Percentiles rank a stretch among this genome's conserved stretches.
phyloP scores from a whole-genome alignment of 345 rosid genomes.

The Acer saccharum region DNA sequence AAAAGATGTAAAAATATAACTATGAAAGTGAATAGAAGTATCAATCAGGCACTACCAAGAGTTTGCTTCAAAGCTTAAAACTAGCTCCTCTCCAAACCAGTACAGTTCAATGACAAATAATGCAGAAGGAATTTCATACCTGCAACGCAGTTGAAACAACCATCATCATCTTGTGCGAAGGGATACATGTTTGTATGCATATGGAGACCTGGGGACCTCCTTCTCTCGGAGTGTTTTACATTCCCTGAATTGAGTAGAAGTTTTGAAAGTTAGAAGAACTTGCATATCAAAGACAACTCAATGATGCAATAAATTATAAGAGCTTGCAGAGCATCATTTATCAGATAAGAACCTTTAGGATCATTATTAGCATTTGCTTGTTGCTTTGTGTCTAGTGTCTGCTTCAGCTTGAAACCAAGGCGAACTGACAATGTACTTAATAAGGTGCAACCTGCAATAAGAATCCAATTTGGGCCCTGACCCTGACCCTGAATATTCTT shows the following conservation, averaged over 20 bases:
- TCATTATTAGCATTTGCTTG: conserved; percentile 42
- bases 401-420: conserved; percentile 89
- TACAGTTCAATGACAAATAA: conserved; percentile 9
- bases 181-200: conserved; percentile 52
- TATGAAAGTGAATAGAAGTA: no score
- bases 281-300: conserved; percentile 2
- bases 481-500: conserved; percentile 47
- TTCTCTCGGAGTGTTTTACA: conserved; percentile 39
- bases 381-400: conserved; percentile 60
- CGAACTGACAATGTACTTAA: conserved; percentile 90
- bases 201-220: conserved; percentile 47
- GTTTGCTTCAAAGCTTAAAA: not conserved
- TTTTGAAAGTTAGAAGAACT: conserved; percentile 21
- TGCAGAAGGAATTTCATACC: conserved; percentile 33
- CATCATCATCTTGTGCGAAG: conserved; percentile 51
- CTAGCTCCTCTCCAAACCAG: conserved; percentile 3
- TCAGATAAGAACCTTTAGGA: conserved; percentile 25
- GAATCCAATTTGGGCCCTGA: conserved; percentile 87
- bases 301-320: conserved; percentile 13
- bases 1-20: not conserved
- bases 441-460: conserved; percentile 94
- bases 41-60: not conserved
- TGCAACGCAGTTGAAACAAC: conserved; percentile 56
- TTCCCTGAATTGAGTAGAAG: conserved; percentile 42
- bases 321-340: conserved; percentile 42